These are phyloP conservation scores for Ganoderma multipileum DNA, from an alignment of 1,284 basidiomycete species.

Conservation along the genomic window DNA sequence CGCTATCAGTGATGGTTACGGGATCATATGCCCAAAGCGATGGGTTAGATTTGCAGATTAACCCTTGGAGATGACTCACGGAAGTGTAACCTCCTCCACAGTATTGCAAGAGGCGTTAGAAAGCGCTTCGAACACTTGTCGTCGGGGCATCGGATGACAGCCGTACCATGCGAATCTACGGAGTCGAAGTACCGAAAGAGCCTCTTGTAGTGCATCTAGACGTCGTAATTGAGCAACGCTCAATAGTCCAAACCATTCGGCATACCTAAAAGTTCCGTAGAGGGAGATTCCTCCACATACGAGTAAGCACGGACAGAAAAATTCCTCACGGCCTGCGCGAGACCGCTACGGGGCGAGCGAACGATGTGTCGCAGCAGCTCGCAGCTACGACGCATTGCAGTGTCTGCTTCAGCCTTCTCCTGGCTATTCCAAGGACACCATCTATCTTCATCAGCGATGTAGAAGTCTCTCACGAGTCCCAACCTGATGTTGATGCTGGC, in stretches of 20 bases:
- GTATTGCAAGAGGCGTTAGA: neutral
- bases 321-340: neutral
- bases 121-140: neutral
- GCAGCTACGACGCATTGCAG: neutral
- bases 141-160: neutral
- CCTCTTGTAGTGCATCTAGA: neutral
- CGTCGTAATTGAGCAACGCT: neutral
- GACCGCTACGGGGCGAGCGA: neutral
- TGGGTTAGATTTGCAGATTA: neutral
- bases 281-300: neutral
- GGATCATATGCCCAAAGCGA: too few relatives aligned
- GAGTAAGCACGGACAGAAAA: neutral
- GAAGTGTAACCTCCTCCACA: neutral
- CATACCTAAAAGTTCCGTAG: neutral
- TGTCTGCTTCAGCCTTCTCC: neutral
- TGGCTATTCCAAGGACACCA: neutral
- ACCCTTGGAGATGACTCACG: neutral
- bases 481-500: conserved; percentile 1
- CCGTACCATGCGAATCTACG: neutral
- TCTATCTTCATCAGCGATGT: neutral
- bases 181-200: neutral
- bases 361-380: neutral
- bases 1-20: neutral
- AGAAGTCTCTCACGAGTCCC: neutral
- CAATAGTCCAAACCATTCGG: neutral